These are phyloP conservation scores for Neofusicoccum cordaticola DNA, from an alignment of 2,329 filamentous ascomycete genomes.

Conservation along the genomic window DNA sequence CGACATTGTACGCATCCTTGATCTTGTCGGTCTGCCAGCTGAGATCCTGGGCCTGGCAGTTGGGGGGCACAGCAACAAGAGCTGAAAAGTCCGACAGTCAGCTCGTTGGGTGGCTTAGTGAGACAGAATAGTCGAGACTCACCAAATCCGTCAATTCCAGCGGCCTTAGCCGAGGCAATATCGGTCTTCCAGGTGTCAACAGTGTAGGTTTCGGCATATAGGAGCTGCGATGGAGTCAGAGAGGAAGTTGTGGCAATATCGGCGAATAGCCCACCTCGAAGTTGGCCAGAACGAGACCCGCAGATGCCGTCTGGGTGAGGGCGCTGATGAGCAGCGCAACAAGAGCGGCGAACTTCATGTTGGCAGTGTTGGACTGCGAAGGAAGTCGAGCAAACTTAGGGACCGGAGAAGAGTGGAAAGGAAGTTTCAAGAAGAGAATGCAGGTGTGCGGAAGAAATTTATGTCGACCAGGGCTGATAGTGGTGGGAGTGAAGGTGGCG, in stretches of 20 bases:
- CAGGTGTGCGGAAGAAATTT: neutral
- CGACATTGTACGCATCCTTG: conserved; percentile 35
- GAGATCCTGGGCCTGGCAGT: conserved; percentile 27
- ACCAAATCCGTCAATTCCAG: conserved; percentile 18
- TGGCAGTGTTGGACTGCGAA: neutral
- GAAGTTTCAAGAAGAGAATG: neutral
- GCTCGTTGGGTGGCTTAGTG: neutral
- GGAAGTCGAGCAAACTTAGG: neutral
- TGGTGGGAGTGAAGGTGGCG: neutral
- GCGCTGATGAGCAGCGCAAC: neutral
- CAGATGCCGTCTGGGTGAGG: neutral
- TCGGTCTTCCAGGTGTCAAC: conserved; percentile 16
- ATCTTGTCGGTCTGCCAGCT: conserved; percentile 34
- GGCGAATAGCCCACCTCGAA: neutral
- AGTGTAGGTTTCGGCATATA: conserved; percentile 14
- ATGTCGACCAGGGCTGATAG: neutral
- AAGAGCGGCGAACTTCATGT: neutral
- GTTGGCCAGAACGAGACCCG: conserved; percentile 1
- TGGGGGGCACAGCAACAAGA: conserved; percentile 37
- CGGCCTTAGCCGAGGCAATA: conserved; percentile 14
- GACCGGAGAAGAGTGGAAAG: neutral
- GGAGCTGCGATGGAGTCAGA: conserved; percentile 1
- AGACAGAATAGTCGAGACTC: neutral
- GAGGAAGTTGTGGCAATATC: too few species aligned
- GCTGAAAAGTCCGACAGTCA: conserved; percentile 18